Evolutionary conservation across 1,284 basidiomycete species (phyloP), one percentile per base, ranked within the genome.

Genomic region (Ustilago crameri): DNA sequence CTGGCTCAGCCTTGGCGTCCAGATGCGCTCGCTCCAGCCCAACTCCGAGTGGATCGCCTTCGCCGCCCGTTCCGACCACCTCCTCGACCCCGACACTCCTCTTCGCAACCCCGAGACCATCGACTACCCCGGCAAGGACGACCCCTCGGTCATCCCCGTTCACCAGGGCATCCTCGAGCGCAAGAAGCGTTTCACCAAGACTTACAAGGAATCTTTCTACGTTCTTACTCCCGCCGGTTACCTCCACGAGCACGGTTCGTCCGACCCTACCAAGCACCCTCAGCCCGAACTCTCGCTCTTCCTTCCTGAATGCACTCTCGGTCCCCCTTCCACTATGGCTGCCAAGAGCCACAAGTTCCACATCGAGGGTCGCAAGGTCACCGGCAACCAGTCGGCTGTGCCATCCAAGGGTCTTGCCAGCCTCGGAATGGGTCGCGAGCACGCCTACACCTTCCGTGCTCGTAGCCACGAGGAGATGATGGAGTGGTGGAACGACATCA

Each of bases 401-500:
- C 85, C 88, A 52, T 88, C 89, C 78, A 82, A 84, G 52, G 84
- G 87, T 44, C 79, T 87, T 59, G 85, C 87, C 63, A 88, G 89
- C 76, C 80, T 87, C 60, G 84, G 86, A 63, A 84, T 85, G 62
- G 82, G 84, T 58, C 84, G 84, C 68, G 86, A 87, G 58, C 85
- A 86, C 61, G 93, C 93, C 23, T 98, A 92, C 90, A 93, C 90
- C 45, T 98, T 98, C 88, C 89, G 94, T 51, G 89, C 92, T 43
- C 87, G 95, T 69, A 91, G 89, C 74, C 90, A 93, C 81, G 95
- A 98, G 75, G 95, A 97, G 82, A 93, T 98, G 92, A 95, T 98
- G 93, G 95, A 98, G 85, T 97, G 96, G 92, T 98, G 96, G 95
- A 98, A 98, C 84, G 96, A 98, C 84, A 87, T 96, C 55, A 87